These are phyloP conservation scores for Tuber magnatum DNA, from an alignment of 495 filamentous ascomycete genomes.

Conservation along the genomic window DNA sequence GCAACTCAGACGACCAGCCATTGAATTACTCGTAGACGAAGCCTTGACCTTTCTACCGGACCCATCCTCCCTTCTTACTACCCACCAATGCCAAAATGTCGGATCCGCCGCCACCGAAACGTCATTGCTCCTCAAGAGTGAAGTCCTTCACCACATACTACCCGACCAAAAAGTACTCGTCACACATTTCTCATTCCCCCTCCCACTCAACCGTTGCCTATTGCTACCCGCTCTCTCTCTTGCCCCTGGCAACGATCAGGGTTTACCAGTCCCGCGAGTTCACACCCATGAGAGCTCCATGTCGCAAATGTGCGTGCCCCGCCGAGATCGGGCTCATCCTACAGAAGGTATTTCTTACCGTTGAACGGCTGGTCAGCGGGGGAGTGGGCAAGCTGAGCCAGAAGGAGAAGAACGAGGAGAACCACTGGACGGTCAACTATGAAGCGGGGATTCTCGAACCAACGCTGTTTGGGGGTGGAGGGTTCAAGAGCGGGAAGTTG, in stretches of 20 bases:
- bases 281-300: slow-evolving; percentile 16
- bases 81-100: slow-evolving; percentile 8
- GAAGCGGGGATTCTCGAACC: slow-evolving; percentile 19
- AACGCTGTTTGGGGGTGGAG: background rate
- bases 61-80: background rate
- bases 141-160: slow-evolving; percentile 6
- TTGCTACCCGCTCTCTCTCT: slow-evolving; percentile 16
- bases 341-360: slow-evolving; percentile 23
- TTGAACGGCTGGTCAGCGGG: slow-evolving; percentile 14
- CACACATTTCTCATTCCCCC: slow-evolving; percentile 4
- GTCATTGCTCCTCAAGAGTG: background rate
- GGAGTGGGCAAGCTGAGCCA: background rate
- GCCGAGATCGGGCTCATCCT: slow-evolving; percentile 12
- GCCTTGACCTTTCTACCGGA: background rate
- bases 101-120: background rate
- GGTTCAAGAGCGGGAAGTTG: slow-evolving; percentile 12
- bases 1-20: background rate
- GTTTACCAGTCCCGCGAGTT: slow-evolving; percentile 13
- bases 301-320: slow-evolving; percentile 9
- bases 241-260: slow-evolving; percentile 16
- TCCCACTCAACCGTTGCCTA: background rate
- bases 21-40: background rate
- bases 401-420: slow-evolving; percentile 17
- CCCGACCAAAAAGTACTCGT: slow-evolving; percentile 3
- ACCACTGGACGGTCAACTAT: slow-evolving; percentile 25